Percentiles rank a stretch among this genome's conserved stretches.
Evolutionary conservation across 768 basidiomycete species (phyloP).

Genomic region (Austroboletus eburneus): DNA sequence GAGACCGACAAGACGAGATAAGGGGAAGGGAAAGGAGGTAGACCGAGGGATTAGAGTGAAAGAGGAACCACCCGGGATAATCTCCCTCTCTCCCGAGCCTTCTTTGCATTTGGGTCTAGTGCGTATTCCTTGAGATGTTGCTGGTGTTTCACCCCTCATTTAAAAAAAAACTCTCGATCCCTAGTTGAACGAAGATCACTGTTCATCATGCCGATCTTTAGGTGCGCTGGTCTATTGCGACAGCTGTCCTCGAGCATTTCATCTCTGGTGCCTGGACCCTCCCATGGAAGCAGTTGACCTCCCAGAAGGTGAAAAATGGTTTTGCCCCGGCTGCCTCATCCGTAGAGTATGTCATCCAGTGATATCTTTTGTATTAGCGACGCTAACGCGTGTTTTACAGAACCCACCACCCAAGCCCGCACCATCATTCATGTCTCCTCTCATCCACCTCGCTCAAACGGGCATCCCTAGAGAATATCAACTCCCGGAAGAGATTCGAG

Average conservation of each 20-base stretch:
- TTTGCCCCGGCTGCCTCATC: slow-evolving; percentile 67
- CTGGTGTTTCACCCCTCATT: slow-evolving; percentile 15
- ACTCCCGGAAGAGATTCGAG: slow-evolving; percentile 79
- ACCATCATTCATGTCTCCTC: slow-evolving; percentile 63
- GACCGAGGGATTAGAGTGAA: slow-evolving; percentile 39
- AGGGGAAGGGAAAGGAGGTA: slow-evolving; percentile 46
- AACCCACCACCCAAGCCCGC: slow-evolving; percentile 62
- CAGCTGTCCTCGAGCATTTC: slow-evolving; percentile 93
- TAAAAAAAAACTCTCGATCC: slow-evolving; percentile 1
- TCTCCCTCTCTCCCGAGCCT: slow-evolving; percentile 36
- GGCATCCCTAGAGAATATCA: slow-evolving; percentile 78
- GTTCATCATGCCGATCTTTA: slow-evolving; percentile 74
- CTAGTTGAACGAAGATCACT: slow-evolving; percentile 76
- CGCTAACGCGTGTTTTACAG: slow-evolving; percentile 35
- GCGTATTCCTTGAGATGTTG: slow-evolving; percentile 18
- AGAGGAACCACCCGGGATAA: slow-evolving; percentile 38
- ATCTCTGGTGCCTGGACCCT: slow-evolving; percentile 95
- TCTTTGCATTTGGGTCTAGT: slow-evolving; percentile 36
- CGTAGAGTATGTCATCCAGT: slow-evolving; percentile 50
- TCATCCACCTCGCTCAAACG: slow-evolving; percentile 65
- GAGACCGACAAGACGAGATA: slow-evolving; percentile 35
- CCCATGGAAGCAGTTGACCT: slow-evolving; percentile 88
- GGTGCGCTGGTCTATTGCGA: slow-evolving; percentile 95
- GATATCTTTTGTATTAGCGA: background rate
- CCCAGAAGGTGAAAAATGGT: slow-evolving; percentile 76